Evolutionary conservation across 352 stramenopile species (phyloP).

Genomic region (Phytophthora fragariaefolia): DNA sequence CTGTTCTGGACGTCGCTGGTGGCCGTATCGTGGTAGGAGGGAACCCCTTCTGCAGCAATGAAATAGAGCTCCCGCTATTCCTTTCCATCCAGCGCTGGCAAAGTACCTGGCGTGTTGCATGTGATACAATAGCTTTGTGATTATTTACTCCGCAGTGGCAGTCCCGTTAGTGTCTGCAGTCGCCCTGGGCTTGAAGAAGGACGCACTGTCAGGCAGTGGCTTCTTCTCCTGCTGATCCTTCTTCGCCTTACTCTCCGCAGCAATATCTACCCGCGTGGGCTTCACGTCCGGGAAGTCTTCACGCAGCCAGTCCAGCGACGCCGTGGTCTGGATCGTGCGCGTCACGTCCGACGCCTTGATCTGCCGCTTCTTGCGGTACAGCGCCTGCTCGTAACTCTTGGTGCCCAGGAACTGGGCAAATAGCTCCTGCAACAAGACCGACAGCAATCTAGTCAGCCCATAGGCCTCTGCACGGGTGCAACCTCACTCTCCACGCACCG

Average conservation of each 20-base stretch:
- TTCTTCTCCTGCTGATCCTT: constrained; percentile 35
- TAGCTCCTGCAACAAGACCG: constrained; percentile 69
- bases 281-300: constrained; percentile 85
- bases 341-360: constrained; percentile 82
- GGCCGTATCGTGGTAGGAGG: constrained; percentile 9
- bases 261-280: constrained; percentile 11
- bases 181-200: constrained; percentile 59
- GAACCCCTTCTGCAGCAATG: constrained; percentile 25
- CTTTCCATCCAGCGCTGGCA: constrained; percentile 8
- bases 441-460: constrained; percentile 1
- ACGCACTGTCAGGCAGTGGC: constrained; percentile 35
- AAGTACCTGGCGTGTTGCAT: background rate
- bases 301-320: constrained; percentile 84
- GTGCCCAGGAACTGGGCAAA: constrained; percentile 90
- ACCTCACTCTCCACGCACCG: constrained; percentile 47
- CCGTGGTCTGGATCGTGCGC: constrained; percentile 77
- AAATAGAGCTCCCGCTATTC: constrained; percentile 38
- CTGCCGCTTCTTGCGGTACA: constrained; percentile 86
- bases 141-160: constrained; percentile 19
- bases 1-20: constrained; percentile 10
- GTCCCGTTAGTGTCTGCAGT: constrained; percentile 9
- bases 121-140: constrained; percentile 18
- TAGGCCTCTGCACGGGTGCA: background rate
- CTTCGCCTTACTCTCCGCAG: constrained; percentile 30
- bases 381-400: constrained; percentile 88